These are phyloP conservation scores for Penicillium olsonii DNA, from an alignment of 2,329 filamentous ascomycete species.

Conservation along the genomic window DNA sequence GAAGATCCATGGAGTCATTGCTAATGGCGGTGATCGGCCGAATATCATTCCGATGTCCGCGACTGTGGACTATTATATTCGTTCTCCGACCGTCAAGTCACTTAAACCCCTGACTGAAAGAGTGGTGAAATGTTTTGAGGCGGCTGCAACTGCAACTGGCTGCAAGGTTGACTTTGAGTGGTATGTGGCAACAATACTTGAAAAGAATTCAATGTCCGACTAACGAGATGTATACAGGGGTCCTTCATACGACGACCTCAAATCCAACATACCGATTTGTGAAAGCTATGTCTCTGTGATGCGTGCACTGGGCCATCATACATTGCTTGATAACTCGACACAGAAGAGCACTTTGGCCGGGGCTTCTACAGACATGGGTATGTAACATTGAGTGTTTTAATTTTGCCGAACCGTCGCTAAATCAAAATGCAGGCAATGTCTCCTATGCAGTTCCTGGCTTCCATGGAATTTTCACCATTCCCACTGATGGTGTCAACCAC, in stretches of 20 bases:
- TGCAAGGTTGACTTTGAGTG: constrained; percentile 32
- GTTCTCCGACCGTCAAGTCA: constrained; percentile 42
- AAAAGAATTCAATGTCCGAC: not conserved
- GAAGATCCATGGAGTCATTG: constrained; percentile 55
- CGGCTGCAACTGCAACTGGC: constrained; percentile 34
- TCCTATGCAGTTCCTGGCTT: constrained; percentile 47
- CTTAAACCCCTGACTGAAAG: constrained; percentile 33
- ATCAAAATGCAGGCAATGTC: constrained; percentile 40
- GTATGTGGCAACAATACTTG: constrained; percentile 11
- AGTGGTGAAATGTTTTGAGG: constrained; percentile 35
- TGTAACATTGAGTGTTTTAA: not conserved
- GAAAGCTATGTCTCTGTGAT: constrained; percentile 35
- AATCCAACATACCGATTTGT: constrained; percentile 35
- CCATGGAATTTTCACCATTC: constrained; percentile 46
- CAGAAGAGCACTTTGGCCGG: constrained; percentile 19
- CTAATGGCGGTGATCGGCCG: constrained; percentile 53
- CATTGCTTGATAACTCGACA: constrained; percentile 25
- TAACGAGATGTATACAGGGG: constrained; percentile 24
- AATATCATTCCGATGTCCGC: constrained; percentile 60
- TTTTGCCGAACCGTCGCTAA: constrained; percentile 4
- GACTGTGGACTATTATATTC: constrained; percentile 46
- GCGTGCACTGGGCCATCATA: constrained; percentile 32
- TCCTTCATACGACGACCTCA: constrained; percentile 32
- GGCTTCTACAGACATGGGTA: constrained; percentile 35
- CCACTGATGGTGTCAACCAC: constrained; percentile 52